A percentile compares a stretch with the other conserved stretches of the same genome.
These are phyloP conservation scores for Papiliotrema flavescens DNA, from an alignment of 1,284 basidiomycete species.

Conservation along the genomic window DNA sequence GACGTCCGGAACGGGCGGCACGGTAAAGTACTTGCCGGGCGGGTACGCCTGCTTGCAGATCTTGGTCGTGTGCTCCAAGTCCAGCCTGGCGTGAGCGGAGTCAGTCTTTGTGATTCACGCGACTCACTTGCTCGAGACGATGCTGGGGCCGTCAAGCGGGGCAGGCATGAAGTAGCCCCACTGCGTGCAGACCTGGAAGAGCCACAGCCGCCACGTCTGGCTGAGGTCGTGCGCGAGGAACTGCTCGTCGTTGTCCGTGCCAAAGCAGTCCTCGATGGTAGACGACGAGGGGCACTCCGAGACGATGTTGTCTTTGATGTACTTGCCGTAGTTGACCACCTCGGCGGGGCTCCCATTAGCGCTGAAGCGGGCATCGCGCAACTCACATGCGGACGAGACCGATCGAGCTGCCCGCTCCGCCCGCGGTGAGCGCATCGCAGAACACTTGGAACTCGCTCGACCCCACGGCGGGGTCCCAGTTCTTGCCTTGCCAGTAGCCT, in stretches of 20 bases:
- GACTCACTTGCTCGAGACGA: slow-evolving; percentile 35
- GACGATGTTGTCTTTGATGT: slow-evolving; percentile 67
- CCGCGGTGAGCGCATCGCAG: slow-evolving; percentile 58
- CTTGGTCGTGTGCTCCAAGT: slow-evolving; percentile 71
- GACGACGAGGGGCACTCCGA: slow-evolving; percentile 54
- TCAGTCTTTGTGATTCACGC: background rate
- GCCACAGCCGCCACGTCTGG: slow-evolving; percentile 79
- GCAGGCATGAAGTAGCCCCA: slow-evolving; percentile 79
- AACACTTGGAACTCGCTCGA: slow-evolving; percentile 51
- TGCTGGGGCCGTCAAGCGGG: slow-evolving; percentile 38
- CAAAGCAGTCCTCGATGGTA: slow-evolving; percentile 74
- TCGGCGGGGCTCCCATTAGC: slow-evolving; percentile 42
- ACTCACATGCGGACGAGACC: slow-evolving; percentile 38
- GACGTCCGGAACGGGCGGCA: slow-evolving; percentile 72
- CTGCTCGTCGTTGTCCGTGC: slow-evolving; percentile 65
- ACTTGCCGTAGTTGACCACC: slow-evolving; percentile 71
- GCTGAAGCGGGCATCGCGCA: slow-evolving; percentile 37
- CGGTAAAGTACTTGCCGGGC: slow-evolving; percentile 67
- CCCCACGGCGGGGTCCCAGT: slow-evolving; percentile 67
- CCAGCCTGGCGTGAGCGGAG: slow-evolving; percentile 57
- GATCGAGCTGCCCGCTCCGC: slow-evolving; percentile 26
- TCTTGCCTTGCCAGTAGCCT: slow-evolving; percentile 58
- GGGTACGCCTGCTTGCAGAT: slow-evolving; percentile 81
- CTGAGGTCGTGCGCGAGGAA: slow-evolving; percentile 63
- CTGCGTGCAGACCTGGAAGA: slow-evolving; percentile 83